These are phyloP conservation scores for Tulasnella sp. DNA, from an alignment of 768 basidiomycete species.

Conservation along the genomic window DNA sequence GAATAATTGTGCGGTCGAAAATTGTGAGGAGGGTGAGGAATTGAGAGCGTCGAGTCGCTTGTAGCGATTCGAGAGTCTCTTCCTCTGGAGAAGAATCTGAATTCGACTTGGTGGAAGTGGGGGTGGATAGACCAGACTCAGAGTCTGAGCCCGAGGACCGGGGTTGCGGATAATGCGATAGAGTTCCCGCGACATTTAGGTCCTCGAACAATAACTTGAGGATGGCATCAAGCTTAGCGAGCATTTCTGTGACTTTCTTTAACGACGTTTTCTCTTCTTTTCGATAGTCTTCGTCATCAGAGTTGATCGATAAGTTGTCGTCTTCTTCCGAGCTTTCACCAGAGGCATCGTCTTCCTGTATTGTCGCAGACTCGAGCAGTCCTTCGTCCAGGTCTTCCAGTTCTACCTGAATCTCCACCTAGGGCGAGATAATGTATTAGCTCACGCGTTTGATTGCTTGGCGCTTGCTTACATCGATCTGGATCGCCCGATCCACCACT, in stretches of 20 bases:
- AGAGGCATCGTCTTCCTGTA: conserved; percentile 45
- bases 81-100: conserved; percentile 32
- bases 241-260: conserved; percentile 73
- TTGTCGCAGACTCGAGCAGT: conserved; percentile 38
- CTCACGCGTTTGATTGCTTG: not conserved
- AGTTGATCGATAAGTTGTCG: conserved; percentile 63
- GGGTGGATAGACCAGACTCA: conserved; percentile 31
- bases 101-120: conserved; percentile 35
- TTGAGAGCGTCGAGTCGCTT: conserved; percentile 52
- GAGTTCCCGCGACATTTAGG: conserved; percentile 48
- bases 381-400: conserved; percentile 74
- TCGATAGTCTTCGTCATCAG: conserved; percentile 32
- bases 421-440: not conserved
- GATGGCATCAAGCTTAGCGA: conserved; percentile 86
- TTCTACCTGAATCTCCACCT: conserved; percentile 98
- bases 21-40: conserved; percentile 88
- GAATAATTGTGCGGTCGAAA: conserved; percentile 89
- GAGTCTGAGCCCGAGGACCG: conserved; percentile 6
- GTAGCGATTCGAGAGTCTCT: conserved; percentile 38
- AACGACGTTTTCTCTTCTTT: conserved; percentile 41
- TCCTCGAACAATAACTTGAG: conserved; percentile 81
- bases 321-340: conserved; percentile 46
- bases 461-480: conserved; percentile 74
- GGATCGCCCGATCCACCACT: conserved; percentile 89
- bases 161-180: not conserved